phyloP scores from a whole-genome alignment of 768 basidiomycete genomes.

The Chalciporus sphaerocephalus region DNA sequence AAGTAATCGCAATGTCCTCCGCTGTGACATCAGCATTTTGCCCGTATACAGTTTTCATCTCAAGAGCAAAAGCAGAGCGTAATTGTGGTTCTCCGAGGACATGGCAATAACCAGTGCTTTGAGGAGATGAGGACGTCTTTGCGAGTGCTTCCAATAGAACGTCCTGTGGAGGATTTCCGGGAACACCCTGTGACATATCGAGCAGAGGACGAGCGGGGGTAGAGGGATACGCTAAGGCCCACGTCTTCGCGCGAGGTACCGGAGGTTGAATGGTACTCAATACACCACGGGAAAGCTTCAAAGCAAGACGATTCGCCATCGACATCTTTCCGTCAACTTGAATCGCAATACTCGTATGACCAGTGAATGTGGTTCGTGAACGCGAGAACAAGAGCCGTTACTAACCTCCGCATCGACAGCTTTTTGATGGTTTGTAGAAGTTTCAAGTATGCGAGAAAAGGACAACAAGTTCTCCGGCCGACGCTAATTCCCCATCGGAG shows the following conservation, averaged over 20 bases:
- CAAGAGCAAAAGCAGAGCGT: constrained; percentile 48
- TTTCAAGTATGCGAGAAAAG: background rate
- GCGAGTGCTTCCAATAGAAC: constrained; percentile 48
- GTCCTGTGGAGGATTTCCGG: constrained; percentile 58
- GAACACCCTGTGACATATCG: constrained; percentile 75
- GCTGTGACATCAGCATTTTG: constrained; percentile 40
- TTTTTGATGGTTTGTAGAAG: too few species aligned
- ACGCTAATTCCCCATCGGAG: too few species aligned
- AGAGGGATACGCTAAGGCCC: constrained; percentile 44
- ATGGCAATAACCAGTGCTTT: constrained; percentile 51
- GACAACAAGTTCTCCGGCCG: too few species aligned
- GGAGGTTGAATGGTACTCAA: constrained; percentile 45
- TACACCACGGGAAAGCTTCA: constrained; percentile 39
- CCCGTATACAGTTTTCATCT: constrained; percentile 62
- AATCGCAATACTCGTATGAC: background rate
- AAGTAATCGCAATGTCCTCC: constrained; percentile 63
- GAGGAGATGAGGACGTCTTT: constrained; percentile 38
- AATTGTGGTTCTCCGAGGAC: constrained; percentile 56
- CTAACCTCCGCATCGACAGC: background rate
- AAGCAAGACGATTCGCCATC: constrained; percentile 15
- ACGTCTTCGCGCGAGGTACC: constrained; percentile 57
- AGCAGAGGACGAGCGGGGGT: constrained; percentile 48
- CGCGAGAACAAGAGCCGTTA: background rate
- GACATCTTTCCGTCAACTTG: constrained; percentile 3
- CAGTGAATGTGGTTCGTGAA: background rate